Base-by-base conservation (phyloP, 345 rosid genomes). In the Pugionium dolabratum region DNA sequence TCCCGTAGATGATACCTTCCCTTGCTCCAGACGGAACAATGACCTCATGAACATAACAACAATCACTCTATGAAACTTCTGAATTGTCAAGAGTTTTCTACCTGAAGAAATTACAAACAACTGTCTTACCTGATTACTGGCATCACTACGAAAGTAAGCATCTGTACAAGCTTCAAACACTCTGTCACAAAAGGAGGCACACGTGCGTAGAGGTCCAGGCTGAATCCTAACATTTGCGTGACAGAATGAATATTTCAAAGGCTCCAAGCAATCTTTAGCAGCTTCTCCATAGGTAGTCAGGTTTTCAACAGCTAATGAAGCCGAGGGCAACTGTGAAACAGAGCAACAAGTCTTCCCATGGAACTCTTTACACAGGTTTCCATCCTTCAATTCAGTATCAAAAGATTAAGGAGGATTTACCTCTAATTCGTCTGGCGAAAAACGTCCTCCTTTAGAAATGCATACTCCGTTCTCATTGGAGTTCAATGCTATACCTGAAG, bases 101-200 rank as follows among this genome's bases (percentile, higher is more conserved):
- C 27, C 40, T 18, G 54, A 8, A 9, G 28, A 33, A 8, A 11
- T 43, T 7, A 59, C n/a, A 59, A 65, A 51, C 43, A 54, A 9
- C 3, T 9, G 31, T 39, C 67, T 36, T 69, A 86, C 98, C 85
- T 76, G 85, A 42, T 79, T 78, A 67, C 71, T 79, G 2, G 76
- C 70, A 67, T 92, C 83, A 85, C 82, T 78, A 33, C 86, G 82
- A 76, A 89, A 92, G 82, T 86, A 93, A 53, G 96, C 94, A 79
- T 59, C 59, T 11, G 81, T 74, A 76, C 95, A 92, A 55, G 91
- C 90, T 73, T 82, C 58, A 55, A 81, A 85, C 59, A 83, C 89
- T 76, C 78, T 69, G 49, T 80, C 87, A 79, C 94, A 92, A 43
- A 89, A 79, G 2, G 93, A 84, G 59, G 82, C 62, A 62, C 91